phyloP scores from a whole-genome alignment of 2,329 filamentous ascomycete genomes.

The Colletotrichum horii region DNA sequence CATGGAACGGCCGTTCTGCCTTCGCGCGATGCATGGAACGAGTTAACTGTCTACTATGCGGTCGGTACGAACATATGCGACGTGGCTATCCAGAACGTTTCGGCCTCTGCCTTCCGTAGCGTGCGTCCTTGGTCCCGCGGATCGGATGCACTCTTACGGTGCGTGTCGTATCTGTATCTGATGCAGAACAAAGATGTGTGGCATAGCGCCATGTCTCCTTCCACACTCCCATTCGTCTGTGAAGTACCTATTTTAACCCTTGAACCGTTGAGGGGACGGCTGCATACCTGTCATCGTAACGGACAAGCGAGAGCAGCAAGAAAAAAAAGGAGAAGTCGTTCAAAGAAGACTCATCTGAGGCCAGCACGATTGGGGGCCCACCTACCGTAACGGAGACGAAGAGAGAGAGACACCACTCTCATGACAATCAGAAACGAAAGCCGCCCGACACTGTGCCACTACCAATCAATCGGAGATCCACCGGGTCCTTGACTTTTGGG shows the following conservation, averaged over 20 bases:
- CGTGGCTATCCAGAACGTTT: background rate
- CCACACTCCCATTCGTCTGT: background rate
- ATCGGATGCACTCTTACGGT: background rate
- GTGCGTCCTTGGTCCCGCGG: background rate
- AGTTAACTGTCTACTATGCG: background rate
- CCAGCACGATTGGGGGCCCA: background rate
- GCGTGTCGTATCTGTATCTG: background rate
- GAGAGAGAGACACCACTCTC: background rate
- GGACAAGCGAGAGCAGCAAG: background rate
- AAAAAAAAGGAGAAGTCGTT: constrained; percentile 10
- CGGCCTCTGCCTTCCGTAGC: background rate
- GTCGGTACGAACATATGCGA: background rate
- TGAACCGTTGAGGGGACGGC: background rate
- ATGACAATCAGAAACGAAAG: constrained; percentile 21
- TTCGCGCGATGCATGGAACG: background rate
- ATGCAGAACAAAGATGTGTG: background rate
- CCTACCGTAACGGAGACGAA: background rate
- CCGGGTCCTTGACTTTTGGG: background rate
- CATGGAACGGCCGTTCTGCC: background rate
- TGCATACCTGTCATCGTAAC: background rate
- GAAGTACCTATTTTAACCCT: background rate
- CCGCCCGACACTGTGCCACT: constrained; percentile 11
- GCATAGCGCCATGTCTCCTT: background rate
- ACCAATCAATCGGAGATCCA: constrained; percentile 21
- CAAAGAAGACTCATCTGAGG: constrained; percentile 20